A percentile compares a stretch with the other conserved stretches of the same genome.
These are phyloP conservation scores for Diaporthe citri DNA, from an alignment of 2,329 filamentous ascomycete species.

Conservation along the genomic window DNA sequence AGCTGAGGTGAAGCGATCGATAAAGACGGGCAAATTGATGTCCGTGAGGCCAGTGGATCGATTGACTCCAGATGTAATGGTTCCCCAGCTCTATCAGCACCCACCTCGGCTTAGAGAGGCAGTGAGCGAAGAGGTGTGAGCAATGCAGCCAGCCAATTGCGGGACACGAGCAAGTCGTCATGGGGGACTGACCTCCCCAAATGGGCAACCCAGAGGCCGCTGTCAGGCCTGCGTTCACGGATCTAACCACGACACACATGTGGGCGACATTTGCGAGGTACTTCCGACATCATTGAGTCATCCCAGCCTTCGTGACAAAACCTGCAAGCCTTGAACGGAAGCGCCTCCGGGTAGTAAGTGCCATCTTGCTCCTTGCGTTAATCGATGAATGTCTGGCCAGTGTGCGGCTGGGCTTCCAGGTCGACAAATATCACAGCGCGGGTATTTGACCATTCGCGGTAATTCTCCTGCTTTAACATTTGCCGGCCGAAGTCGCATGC, in stretches of 20 bases:
- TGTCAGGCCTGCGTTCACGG: constrained; percentile 37
- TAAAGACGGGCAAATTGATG: constrained; percentile 25
- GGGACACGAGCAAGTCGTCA: constrained; percentile 33
- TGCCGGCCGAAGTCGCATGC: constrained; percentile 36
- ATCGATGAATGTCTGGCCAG: constrained; percentile 1
- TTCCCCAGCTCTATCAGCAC: constrained; percentile 32
- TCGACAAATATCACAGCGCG: constrained; percentile 29
- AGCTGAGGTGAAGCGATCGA: constrained; percentile 4
- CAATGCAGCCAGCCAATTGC: constrained; percentile 33
- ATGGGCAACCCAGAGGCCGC: constrained; percentile 35
- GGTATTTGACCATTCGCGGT: constrained; percentile 38
- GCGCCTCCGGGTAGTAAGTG: not conserved
- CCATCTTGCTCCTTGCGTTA: constrained; percentile 8
- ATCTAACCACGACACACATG: constrained; percentile 32
- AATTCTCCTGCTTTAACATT: constrained; percentile 34
- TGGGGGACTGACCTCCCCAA: constrained; percentile 38
- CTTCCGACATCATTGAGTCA: not conserved
- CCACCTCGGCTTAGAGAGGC: constrained; percentile 39
- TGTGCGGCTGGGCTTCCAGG: constrained; percentile 2
- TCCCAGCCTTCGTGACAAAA: not conserved
- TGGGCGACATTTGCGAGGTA: constrained; percentile 6
- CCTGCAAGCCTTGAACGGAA: not conserved
- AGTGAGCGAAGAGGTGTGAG: constrained; percentile 25
- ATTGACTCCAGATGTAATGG: constrained; percentile 13
- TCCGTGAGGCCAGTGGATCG: not conserved